A percentile compares a stretch with the other conserved stretches of the same genome.
Conservation (phyloP, 1,284 basidiomycete species). For the Trichosporon ovoides region DNA sequence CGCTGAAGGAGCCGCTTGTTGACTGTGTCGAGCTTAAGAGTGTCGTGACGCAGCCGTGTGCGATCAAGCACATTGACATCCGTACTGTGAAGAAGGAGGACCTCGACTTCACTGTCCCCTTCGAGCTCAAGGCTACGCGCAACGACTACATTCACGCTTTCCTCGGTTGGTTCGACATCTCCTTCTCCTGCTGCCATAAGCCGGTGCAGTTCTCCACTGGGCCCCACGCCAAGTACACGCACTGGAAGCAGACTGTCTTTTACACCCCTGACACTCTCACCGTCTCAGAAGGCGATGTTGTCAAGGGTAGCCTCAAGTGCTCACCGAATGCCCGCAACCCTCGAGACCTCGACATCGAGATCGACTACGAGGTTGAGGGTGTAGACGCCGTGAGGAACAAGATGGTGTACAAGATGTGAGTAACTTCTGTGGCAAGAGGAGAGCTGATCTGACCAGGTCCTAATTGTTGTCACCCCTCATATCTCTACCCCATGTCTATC, state of each 20-base stretch:
- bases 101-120: constrained; percentile 75
- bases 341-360: constrained; percentile 82
- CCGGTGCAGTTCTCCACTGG: constrained; percentile 92
- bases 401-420: constrained; percentile 53
- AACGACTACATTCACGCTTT: constrained; percentile 98
- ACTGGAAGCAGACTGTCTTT: constrained; percentile 98
- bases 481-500: background rate
- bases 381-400: constrained; percentile 38
- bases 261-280: constrained; percentile 72
- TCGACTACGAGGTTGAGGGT: constrained; percentile 62
- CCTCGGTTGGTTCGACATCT: constrained; percentile 98
- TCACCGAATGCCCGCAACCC: constrained; percentile 85
- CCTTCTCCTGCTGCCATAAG: constrained; percentile 94
- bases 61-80: constrained; percentile 88
- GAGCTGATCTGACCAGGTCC: constrained; percentile 42
- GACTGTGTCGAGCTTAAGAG: constrained; percentile 94
- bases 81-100: constrained; percentile 93
- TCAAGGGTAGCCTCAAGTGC: constrained; percentile 67
- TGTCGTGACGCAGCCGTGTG: constrained; percentile 82
- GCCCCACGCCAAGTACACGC: constrained; percentile 92
- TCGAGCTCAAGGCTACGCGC: constrained; percentile 75
- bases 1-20: constrained; percentile 90
- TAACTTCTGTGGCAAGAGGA: constrained; percentile 11
- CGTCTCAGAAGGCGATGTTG: constrained; percentile 60
- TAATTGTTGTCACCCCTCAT: constrained; percentile 17